A percentile compares a stretch with the other conserved stretches of the same genome.
These are phyloP conservation scores for Colletotrichum sp. DNA, from an alignment of 2,329 filamentous ascomycete species.

Conservation along the genomic window DNA sequence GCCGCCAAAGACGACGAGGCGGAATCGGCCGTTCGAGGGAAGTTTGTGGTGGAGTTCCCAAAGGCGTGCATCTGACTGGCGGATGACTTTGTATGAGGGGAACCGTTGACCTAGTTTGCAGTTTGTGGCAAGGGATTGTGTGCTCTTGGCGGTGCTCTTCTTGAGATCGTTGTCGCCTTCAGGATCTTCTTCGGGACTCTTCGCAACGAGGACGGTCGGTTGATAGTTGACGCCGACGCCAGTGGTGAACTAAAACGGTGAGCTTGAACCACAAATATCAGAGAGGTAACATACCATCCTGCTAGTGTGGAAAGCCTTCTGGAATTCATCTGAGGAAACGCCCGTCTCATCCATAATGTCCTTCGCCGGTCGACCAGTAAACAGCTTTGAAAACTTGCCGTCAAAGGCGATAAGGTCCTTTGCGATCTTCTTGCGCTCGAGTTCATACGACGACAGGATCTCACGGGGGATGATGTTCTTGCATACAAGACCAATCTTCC, in stretches of 20 bases:
- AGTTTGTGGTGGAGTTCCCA: slow-evolving; percentile 66
- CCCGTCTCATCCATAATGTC: slow-evolving; percentile 65
- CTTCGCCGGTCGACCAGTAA: slow-evolving; percentile 60
- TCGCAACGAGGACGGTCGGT: slow-evolving; percentile 60
- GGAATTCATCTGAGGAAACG: slow-evolving; percentile 67
- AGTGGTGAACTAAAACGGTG: slow-evolving; percentile 19
- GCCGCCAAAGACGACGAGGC: slow-evolving; percentile 67
- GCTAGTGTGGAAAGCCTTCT: slow-evolving; percentile 63
- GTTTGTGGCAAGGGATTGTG: slow-evolving; percentile 47
- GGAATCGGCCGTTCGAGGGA: slow-evolving; percentile 61
- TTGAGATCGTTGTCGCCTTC: slow-evolving; percentile 42
- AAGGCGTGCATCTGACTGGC: slow-evolving; percentile 59
- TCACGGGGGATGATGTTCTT: slow-evolving; percentile 45
- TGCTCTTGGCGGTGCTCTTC: slow-evolving; percentile 36
- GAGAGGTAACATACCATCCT: slow-evolving; percentile 38
- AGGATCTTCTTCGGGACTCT: slow-evolving; percentile 42
- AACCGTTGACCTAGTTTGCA: slow-evolving; percentile 63
- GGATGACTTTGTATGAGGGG: slow-evolving; percentile 62
- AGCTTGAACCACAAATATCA: neutral
- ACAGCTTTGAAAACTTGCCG: slow-evolving; percentile 60
- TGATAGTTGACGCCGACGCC: slow-evolving; percentile 59
- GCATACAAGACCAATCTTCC: slow-evolving; percentile 57
- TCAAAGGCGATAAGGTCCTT: slow-evolving; percentile 64
- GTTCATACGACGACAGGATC: slow-evolving; percentile 55
- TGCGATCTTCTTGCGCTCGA: slow-evolving; percentile 63